phyloP scores from a whole-genome alignment of 768 basidiomycete genomes.

The Pleurotus salmoneostramineus region DNA sequence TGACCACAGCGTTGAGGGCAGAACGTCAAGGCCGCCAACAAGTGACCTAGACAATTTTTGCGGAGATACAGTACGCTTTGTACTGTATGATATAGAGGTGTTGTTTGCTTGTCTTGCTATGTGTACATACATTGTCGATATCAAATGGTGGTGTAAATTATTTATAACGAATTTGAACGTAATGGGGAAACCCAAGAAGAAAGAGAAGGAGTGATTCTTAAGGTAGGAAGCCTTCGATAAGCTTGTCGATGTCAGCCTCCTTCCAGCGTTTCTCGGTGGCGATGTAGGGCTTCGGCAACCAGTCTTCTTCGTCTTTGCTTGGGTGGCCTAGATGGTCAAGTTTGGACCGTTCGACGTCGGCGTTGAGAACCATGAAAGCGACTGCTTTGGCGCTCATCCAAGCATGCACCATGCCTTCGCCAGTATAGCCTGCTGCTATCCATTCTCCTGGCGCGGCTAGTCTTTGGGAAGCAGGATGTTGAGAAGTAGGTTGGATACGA shows the following conservation, averaged over 20 bases:
- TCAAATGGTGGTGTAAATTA: constrained; percentile 8
- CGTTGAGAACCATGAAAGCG: constrained; percentile 53
- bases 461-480: neutral
- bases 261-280: constrained; percentile 48
- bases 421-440: constrained; percentile 67
- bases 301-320: constrained; percentile 24
- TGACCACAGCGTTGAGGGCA: no score
- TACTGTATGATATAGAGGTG: constrained; percentile 8
- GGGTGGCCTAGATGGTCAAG: neutral
- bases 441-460: constrained; percentile 55
- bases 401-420: constrained; percentile 73
- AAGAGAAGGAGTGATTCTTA: neutral
- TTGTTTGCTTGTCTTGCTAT: constrained; percentile 9
- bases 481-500: neutral
- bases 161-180: constrained; percentile 7
- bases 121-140: constrained; percentile 9
- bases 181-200: neutral
- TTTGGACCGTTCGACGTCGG: constrained; percentile 18
- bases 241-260: constrained; percentile 34
- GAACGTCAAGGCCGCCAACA: neutral
- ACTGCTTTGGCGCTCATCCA: constrained; percentile 61
- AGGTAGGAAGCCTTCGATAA: constrained; percentile 15
- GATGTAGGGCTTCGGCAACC: constrained; percentile 48
- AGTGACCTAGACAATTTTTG: constrained; percentile 5
- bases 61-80: neutral